Conservation (phyloP, 306 rosid species). For the Trifolium fragiferum region DNA sequence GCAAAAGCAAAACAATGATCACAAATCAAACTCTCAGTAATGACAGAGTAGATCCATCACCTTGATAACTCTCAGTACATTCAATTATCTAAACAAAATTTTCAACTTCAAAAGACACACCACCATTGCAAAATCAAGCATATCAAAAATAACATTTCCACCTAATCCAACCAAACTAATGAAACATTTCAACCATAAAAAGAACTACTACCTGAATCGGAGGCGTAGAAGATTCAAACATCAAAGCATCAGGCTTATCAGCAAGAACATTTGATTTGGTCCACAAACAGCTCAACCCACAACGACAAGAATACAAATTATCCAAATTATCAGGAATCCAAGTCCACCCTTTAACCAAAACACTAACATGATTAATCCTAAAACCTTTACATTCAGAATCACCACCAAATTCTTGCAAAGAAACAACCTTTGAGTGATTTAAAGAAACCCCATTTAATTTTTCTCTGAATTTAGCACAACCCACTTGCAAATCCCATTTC, state of each 20-base stretch:
- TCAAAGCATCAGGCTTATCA: conserved; percentile 84
- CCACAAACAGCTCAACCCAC: conserved; percentile 97
- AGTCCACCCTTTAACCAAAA: conserved; percentile 91
- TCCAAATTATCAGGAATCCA: conserved; percentile 98
- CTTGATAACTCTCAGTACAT: background rate
- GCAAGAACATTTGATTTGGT: conserved; percentile 91
- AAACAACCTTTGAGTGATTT: conserved; percentile 49
- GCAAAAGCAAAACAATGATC: background rate
- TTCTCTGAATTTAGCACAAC: conserved; percentile 64
- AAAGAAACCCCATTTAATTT: conserved; percentile 41
- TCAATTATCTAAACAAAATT: background rate
- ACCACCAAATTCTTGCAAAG: conserved; percentile 57
- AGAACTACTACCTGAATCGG: conserved; percentile 63
- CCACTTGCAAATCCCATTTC: conserved; percentile 81
- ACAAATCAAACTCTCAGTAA: background rate
- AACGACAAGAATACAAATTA: conserved; percentile 75
- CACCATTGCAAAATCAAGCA: conserved; percentile 26
- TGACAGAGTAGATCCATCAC: too few relatives aligned
- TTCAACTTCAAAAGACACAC: background rate
- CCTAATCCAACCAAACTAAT: conserved; percentile 4
- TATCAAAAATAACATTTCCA: conserved; percentile 23
- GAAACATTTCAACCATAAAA: conserved; percentile 7
- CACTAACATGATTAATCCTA: conserved; percentile 59
- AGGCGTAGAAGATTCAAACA: conserved; percentile 80
- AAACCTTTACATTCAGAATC: conserved; percentile 52